Base-by-base conservation (phyloP, 495 filamentous ascomycete species). In the Podospora fimiseda region DNA sequence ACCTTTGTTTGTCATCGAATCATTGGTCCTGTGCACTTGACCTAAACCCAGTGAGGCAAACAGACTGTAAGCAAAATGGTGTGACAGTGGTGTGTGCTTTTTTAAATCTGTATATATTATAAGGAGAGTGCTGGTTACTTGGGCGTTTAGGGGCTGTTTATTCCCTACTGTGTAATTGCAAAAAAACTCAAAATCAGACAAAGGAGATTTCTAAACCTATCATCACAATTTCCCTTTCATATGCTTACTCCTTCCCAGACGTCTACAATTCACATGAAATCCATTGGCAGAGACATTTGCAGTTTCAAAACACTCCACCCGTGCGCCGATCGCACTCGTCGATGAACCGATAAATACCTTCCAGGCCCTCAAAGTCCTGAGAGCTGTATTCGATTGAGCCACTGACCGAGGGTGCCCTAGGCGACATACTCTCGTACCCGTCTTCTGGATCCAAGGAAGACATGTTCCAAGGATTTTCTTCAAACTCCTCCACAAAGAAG, bases 301-400 rank as follows among this genome's bases (percentile, higher is more conserved):
- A n/a, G n/a, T n/a, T n/a, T n/a, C n/a, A n/a, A n/a, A n/a, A n/a
- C n/a, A n/a, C n/a, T n/a, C n/a, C n/a, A n/a, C n/a, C 70, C 74
- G 46, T 66, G 69, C 39, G 82, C 79, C 74, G 72, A 65, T 96
- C 88, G 63, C 90, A 93, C 58, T 94, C 87, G 64, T 88, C 88
- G 43, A 97, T 60, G 66, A 96, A 96, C 38, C 79, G 79, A 66
- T 91, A 88, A 16, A 97, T 89, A 0, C 91, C 92, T 59, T 94
- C 86, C 14, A 88, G 67, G 7, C 89, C 89, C 56, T 92, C 88
- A 61, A 87, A 91, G 33, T 84, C 69, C n/a, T 72, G 68, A 0
- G 69, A 70, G 43, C 82, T 68, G 36, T 70, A 66, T 48, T 74
- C 70, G 7, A 63, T 68, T 15, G 68, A 68, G 51, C 56, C 56